phyloP scores from a whole-genome alignment of 257 asterid genomes.

The Ilex aquifolium region DNA sequence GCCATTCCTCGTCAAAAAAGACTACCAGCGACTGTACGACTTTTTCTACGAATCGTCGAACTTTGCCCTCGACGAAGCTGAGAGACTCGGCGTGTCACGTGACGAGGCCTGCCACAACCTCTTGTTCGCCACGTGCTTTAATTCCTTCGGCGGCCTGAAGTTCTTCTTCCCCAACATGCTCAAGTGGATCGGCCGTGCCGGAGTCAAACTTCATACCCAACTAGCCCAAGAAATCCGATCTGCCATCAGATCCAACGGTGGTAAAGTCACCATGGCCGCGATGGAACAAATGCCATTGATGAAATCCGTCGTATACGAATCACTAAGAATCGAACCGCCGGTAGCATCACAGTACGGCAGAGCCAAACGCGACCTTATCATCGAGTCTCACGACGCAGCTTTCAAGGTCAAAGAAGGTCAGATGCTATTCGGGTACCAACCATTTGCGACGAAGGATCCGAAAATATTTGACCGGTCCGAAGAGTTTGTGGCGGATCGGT shows the following conservation, averaged over 20 bases:
- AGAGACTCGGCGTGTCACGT: constrained; percentile 40
- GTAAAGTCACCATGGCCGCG: constrained; percentile 46
- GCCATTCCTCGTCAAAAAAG: constrained; percentile 48
- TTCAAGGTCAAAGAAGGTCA: constrained; percentile 71
- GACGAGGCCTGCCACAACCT: constrained; percentile 85
- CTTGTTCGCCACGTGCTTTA: constrained; percentile 71
- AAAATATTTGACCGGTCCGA: constrained; percentile 66
- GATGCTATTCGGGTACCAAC: constrained; percentile 68
- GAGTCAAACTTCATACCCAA: constrained; percentile 45
- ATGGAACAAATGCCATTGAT: constrained; percentile 70
- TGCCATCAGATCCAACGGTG: constrained; percentile 38
- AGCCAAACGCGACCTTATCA: constrained; percentile 51
- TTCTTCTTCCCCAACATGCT: constrained; percentile 66
- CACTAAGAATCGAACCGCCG: constrained; percentile 75
- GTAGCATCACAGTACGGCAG: constrained; percentile 64
- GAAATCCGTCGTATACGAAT: constrained; percentile 78
- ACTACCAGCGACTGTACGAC: constrained; percentile 51
- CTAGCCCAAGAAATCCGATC: constrained; percentile 66
- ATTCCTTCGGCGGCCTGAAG: constrained; percentile 80
- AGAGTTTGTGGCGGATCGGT: constrained; percentile 68
- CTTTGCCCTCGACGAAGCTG: constrained; percentile 59
- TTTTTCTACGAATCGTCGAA: constrained; percentile 51
- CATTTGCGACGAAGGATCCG: constrained; percentile 79
- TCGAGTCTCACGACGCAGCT: constrained; percentile 75
- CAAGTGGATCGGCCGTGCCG: constrained; percentile 74